Conservation (phyloP, 345 rosid species). For the Atalantia buxifolia region DNA sequence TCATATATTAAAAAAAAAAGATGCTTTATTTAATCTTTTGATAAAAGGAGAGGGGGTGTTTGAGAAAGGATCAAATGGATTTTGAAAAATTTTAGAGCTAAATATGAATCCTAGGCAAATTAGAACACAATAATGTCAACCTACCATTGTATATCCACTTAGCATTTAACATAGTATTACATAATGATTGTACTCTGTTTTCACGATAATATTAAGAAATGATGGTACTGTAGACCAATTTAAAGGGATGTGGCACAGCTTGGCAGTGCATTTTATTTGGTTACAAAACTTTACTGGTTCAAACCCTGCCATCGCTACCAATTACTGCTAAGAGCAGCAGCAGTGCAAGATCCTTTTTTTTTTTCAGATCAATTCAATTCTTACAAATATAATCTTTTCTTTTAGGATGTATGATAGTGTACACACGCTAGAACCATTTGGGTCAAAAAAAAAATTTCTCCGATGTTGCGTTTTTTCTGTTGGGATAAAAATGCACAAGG, state of each 20-base stretch:
- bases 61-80: not conserved
- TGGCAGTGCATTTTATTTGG: too few relatives aligned
- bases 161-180: not conserved
- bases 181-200: not conserved
- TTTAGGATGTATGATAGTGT: too few relatives aligned
- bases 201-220: not conserved
- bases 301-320: too few relatives aligned
- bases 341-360: too few relatives aligned
- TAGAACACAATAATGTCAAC: not conserved
- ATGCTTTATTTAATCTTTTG: not conserved
- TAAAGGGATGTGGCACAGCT: not conserved
- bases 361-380: too few relatives aligned
- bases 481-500: too few relatives aligned
- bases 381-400: too few relatives aligned
- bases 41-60: not conserved
- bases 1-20: not conserved
- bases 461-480: too few relatives aligned
- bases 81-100: not conserved
- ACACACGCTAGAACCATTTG: too few relatives aligned
- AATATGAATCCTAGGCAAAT: not conserved
- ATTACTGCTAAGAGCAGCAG: too few relatives aligned
- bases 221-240: not conserved
- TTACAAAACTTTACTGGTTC: too few relatives aligned
- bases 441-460: too few relatives aligned
- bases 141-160: not conserved